Percentiles rank a stretch among this genome's conserved stretches.
These are phyloP conservation scores for Teunomyces kruisii DNA, from an alignment of 805 yeast genomes.

Conservation along the genomic window DNA sequence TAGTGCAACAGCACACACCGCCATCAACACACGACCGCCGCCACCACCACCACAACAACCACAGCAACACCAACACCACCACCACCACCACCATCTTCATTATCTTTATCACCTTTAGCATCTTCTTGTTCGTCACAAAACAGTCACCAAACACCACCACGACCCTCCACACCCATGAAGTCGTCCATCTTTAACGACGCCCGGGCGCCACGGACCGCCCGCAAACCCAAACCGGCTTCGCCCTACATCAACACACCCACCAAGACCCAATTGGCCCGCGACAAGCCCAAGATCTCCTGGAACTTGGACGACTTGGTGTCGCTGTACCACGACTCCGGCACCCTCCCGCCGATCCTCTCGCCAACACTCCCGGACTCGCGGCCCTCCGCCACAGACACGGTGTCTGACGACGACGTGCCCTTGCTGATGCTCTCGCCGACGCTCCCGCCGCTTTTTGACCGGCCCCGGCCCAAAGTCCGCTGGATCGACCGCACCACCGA, in stretches of 20 bases:
- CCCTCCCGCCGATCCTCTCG: slow-evolving; percentile 38
- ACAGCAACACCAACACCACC: too few relatives aligned
- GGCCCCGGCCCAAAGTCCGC: slow-evolving; percentile 8
- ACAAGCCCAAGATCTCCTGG: slow-evolving; percentile 22
- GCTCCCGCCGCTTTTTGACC: slow-evolving; percentile 27
- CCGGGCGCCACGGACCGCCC: slow-evolving; percentile 7
- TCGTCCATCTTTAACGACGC: slow-evolving; percentile 29
- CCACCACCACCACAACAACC: too few relatives aligned
- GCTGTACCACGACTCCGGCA: slow-evolving; percentile 31
- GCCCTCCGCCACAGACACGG: neutral
- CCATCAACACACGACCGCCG: too few relatives aligned
- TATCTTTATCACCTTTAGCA: too few relatives aligned
- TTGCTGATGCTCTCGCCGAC: slow-evolving; percentile 34
- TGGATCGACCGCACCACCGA: slow-evolving; percentile 32
- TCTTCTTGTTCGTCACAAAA: too few relatives aligned
- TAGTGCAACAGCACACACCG: too few relatives aligned
- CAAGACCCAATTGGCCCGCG: slow-evolving; percentile 1
- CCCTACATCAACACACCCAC: slow-evolving; percentile 15
- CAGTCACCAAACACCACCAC: too few relatives aligned
- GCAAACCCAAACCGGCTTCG: slow-evolving; percentile 13
- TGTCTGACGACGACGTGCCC: slow-evolving; percentile 26
- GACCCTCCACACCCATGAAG: slow-evolving; percentile 25
- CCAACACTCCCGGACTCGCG: slow-evolving; percentile 34
- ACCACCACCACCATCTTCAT: too few relatives aligned
- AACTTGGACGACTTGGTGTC: slow-evolving; percentile 39